phyloP scores from a whole-genome alignment of 1,139 yeast species.

The Pichia sp. region DNA sequence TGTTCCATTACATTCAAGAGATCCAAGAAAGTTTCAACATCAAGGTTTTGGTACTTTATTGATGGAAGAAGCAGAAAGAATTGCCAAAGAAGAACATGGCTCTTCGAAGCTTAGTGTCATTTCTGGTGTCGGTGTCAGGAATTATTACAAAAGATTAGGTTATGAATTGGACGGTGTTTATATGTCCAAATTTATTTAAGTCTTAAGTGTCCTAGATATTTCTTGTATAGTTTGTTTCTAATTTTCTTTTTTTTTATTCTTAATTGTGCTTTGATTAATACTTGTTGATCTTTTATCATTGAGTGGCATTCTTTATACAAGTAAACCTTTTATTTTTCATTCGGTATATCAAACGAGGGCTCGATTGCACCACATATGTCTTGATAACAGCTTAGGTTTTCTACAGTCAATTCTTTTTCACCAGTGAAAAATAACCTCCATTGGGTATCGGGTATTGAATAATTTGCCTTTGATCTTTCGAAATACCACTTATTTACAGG shows the following conservation, averaged over 20 bases:
- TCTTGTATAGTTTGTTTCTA: background rate
- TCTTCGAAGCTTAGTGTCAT: slow-evolving; percentile 87
- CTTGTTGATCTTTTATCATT: background rate
- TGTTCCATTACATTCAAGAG: slow-evolving; percentile 95
- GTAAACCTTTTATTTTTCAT: background rate
- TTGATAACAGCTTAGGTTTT: slow-evolving; percentile 32
- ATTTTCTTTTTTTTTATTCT: background rate
- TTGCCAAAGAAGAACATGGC: slow-evolving; percentile 93
- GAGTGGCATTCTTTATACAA: background rate
- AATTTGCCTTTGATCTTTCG: slow-evolving; percentile 76
- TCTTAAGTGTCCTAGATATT: background rate
- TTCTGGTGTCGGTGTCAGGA: slow-evolving; percentile 96
- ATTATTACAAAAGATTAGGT: slow-evolving; percentile 88
- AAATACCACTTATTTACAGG: slow-evolving; percentile 98
- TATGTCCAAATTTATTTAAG: slow-evolving; percentile 61
- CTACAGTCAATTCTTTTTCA: slow-evolving; percentile 25
- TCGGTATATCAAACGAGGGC: slow-evolving; percentile 32
- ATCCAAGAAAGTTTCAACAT: slow-evolving; percentile 96
- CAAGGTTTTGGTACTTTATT: slow-evolving; percentile 97
- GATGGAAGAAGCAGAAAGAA: slow-evolving; percentile 98
- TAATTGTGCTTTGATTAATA: background rate
- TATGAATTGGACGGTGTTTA: slow-evolving; percentile 91
- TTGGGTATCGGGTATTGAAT: slow-evolving; percentile 43
- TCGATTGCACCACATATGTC: slow-evolving; percentile 37
- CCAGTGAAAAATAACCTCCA: slow-evolving; percentile 75